Base-by-base conservation (phyloP, 768 basidiomycete species). In the Macrolepiota dolichaula region DNA sequence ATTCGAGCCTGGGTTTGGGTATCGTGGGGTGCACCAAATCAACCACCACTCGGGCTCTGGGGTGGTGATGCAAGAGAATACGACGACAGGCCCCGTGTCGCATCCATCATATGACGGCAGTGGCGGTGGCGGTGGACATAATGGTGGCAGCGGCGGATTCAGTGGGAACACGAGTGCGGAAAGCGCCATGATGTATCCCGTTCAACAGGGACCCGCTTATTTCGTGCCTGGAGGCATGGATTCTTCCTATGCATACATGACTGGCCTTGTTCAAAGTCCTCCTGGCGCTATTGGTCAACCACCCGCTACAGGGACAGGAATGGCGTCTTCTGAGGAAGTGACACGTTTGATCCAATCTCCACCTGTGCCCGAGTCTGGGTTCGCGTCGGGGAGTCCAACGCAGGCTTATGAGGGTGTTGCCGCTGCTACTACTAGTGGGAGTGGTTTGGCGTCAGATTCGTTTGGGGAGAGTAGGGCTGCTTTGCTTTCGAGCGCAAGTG, bases 131-230 rank as follows among this genome's bases (percentile, higher is more conserved):
- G 56, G 38, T 9, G 63, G 62, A 46, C 50, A 63, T 62, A 64
- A 64, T 51, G 67, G 62, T 42, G 58, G 49, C 36, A 46, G 59
- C 25, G 64, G 51, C 10, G 60, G 42, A 5, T 62, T 57, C 51
- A 65, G 60, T 37, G 67, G 63, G 24, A 50, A 62, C 11, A 60
- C 67, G 10, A 71, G 67, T 57, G 65, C 66, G 13, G 73, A 73
- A 51, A 69, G 70, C 51, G 65, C 60, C 5, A n/a, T 37, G 35
- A 61, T 55, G 59, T 61, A 55, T 19, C 59, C 59, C 27, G n/a
- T 47, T n/a, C 53, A 49, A 27, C 40, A 42, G n/a, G 32, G 13
- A 10, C 42, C 35, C 17, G 42, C 42, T 3, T 44, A 19, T 15
- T 32, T 46, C 4, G 12, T 27, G 12, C n/a, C n/a, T n/a, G 51